Evolutionary conservation across 225 moss, liverwort and hornwort genomes (phyloP), one percentile per base, ranked within the genome.

Genomic region (Thuidium tamariscinum): DNA sequence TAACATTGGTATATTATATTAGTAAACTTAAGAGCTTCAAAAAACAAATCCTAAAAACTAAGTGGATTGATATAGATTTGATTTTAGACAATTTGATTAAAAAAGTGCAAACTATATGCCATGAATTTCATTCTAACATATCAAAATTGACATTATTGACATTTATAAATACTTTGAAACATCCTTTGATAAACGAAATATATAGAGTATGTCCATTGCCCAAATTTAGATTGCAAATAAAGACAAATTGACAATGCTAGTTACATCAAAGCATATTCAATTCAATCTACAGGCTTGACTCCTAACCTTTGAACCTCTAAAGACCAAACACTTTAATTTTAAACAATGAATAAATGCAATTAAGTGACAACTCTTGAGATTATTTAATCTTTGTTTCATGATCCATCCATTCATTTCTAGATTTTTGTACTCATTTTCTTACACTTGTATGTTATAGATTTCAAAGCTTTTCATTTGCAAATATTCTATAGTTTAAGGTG

Each of bases 301-400:
- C 6, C 20, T 37, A 66, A 36, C 37, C 1, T 67, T 0, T 13
- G 13, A 39, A 39, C 7, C 4, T 11, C 37, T 23, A 7, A 39
- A 7, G 13, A 23, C 23, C 2, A 67, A 22, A 7, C 11, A 67
- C 22, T 63, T 2, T 23, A 66, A 66, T 36, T 36, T 21, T 21
- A 12, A 37, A 66, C 66, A 66, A 36, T 1, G 0, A 10, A 36
- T 66, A 19, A n/a, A 37, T 11, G 21, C 37, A 36, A 66, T 11
- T 2, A 3, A 36, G 20, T 37, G 1, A 1, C 2, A 0, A 37
- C 7, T 37, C 2, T 0, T 2, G 1, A n/a, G n/a, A n/a, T n/a
- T n/a, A n/a, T n/a, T n/a, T n/a, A n/a, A n/a, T n/a, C n/a, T n/a
- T n/a, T n/a, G n/a, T n/a, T n/a, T n/a, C n/a, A 13, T 23, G 5